A percentile compares a stretch with the other conserved stretches of the same genome.
phyloP scores from a whole-genome alignment of 805 yeast genomes.

The Sugiyamaella lignohabitans region DNA sequence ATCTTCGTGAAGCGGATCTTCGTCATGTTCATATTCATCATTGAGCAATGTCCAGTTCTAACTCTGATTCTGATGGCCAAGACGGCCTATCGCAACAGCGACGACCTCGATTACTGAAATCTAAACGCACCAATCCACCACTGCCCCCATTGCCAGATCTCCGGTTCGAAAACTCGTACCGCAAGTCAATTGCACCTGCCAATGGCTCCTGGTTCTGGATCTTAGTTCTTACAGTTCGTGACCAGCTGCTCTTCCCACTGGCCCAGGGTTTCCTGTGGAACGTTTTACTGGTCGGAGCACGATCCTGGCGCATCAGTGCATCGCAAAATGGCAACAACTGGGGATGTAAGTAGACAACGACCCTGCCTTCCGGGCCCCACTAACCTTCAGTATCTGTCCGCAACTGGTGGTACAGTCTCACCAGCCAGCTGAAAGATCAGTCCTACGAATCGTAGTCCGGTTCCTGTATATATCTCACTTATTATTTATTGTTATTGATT shows the following conservation, averaged over 20 bases:
- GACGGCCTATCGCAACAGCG: no score
- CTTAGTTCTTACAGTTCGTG: constrained; percentile 26
- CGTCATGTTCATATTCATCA: no score
- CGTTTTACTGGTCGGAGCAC: constrained; percentile 14
- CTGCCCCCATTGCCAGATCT: constrained; percentile 25
- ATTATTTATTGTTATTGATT: no score
- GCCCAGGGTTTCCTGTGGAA: constrained; percentile 34
- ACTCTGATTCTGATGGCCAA: neutral
- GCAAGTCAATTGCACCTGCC: constrained; percentile 29
- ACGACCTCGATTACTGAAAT: neutral
- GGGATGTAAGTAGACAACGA: constrained; percentile 21
- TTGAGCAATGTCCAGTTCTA: neutral
- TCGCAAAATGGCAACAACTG: constrained; percentile 12
- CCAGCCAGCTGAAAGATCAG: no score
- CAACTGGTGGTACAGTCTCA: no score
- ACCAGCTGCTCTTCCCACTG: constrained; percentile 31
- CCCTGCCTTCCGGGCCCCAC: no score
- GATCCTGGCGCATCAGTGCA: constrained; percentile 13
- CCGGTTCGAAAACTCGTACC: constrained; percentile 29
- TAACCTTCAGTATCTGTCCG: no score
- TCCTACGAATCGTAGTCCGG: no score
- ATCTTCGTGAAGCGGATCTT: no score
- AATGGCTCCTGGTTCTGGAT: constrained; percentile 24
- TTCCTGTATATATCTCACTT: no score
- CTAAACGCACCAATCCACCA: neutral